Evolutionary conservation across 352 stramenopile genomes (phyloP).

Genomic region (Paralagenidium karlingii): DNA sequence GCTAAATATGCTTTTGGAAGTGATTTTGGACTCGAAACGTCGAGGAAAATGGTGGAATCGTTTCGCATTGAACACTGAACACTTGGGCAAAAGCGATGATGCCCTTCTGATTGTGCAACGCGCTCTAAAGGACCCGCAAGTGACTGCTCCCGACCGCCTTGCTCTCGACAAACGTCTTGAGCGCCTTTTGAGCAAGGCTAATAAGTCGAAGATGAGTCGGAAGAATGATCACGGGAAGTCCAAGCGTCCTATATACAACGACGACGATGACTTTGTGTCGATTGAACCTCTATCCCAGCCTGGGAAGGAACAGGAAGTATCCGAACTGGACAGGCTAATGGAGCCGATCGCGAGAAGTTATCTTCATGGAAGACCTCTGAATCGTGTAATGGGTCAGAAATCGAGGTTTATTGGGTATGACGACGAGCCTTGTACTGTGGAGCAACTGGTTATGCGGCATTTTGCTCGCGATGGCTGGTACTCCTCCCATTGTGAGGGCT

Average conservation of each 20-base stretch:
- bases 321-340: too few relatives aligned
- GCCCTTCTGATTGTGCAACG: constrained; percentile 29
- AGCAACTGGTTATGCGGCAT: constrained; percentile 76
- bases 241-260: constrained; percentile 6
- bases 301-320: too few relatives aligned
- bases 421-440: constrained; percentile 71
- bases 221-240: too few relatives aligned
- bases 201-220: too few relatives aligned
- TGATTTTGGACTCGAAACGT: constrained; percentile 41
- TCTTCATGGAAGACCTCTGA: constrained; percentile 60
- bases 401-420: constrained; percentile 82
- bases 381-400: constrained; percentile 62
- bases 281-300: too few relatives aligned
- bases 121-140: constrained; percentile 36
- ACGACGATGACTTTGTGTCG: constrained; percentile 4
- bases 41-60: constrained; percentile 64
- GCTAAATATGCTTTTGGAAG: constrained; percentile 46
- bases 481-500: constrained; percentile 75
- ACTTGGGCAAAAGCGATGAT: constrained; percentile 36
- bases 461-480: constrained; percentile 61
- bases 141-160: constrained; percentile 40
- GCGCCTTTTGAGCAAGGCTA: too few relatives aligned
- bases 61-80: constrained; percentile 58
- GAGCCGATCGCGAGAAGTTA: too few relatives aligned
- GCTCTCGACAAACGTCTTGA: constrained; percentile 28